A percentile compares a stretch with the other conserved stretches of the same genome.
phyloP scores from a whole-genome alignment of 306 rosid species.

The Castanea sativa region DNA sequence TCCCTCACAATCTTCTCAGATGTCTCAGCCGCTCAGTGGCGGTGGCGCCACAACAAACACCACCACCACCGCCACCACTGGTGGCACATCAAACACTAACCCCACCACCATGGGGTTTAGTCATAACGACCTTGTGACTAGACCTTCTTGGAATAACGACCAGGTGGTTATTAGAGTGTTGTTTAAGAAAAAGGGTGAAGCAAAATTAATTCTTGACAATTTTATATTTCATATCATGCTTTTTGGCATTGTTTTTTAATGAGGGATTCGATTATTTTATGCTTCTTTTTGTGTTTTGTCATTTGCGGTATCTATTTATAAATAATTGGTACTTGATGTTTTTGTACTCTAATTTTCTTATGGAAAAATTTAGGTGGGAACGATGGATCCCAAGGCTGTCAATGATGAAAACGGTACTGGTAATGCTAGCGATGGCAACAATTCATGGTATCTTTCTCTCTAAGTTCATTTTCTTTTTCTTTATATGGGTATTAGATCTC shows the following conservation, averaged over 20 bases:
- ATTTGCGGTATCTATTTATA: not conserved
- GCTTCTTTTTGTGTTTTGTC: slow-evolving; percentile 16
- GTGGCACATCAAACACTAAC: slow-evolving; percentile 1
- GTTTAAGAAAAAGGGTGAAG: not conserved
- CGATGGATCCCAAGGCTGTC: slow-evolving; percentile 62
- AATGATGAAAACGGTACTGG: slow-evolving; percentile 73
- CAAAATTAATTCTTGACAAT: not conserved
- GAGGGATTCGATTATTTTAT: slow-evolving; percentile 7
- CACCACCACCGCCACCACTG: not conserved
- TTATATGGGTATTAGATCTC: not conserved
- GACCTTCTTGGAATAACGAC: slow-evolving; percentile 65
- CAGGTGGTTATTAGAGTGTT: slow-evolving; percentile 40
- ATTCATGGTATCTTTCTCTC: slow-evolving; percentile 56
- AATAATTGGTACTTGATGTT: not conserved
- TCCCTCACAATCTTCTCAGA: slow-evolving; percentile 47
- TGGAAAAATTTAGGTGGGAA: slow-evolving; percentile 42
- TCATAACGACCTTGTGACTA: slow-evolving; percentile 47
- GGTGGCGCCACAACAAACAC: slow-evolving; percentile 5
- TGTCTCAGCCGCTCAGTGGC: slow-evolving; percentile 24
- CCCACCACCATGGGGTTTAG: slow-evolving; percentile 37
- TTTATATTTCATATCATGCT: slow-evolving; percentile 1
- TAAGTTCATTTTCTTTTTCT: not conserved
- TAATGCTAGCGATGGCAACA: slow-evolving; percentile 76
- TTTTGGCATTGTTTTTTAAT: not conserved
- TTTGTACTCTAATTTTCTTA: slow-evolving; percentile 3